Evolutionary conservation across 805 yeast genomes (phyloP).

Genomic region (Komagataella mondaviorum): DNA sequence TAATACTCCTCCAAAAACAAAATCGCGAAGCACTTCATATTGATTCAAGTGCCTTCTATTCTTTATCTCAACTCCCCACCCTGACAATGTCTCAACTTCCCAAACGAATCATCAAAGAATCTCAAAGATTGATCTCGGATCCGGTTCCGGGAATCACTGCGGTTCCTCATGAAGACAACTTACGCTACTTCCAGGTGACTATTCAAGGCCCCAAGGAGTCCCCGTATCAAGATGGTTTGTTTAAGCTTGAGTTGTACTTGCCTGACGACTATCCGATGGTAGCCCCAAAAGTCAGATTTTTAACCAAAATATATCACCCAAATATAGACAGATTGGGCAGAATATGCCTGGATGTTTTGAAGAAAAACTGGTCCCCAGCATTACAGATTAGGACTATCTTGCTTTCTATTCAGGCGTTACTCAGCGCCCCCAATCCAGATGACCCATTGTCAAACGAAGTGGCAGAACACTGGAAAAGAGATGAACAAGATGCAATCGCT

Average conservation of each 20-base stretch:
- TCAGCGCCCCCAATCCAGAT: slow-evolving; percentile 96
- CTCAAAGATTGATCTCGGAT: slow-evolving; percentile 81
- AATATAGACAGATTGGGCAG: slow-evolving; percentile 92
- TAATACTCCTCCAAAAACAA: not conserved
- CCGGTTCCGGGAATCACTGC: slow-evolving; percentile 97
- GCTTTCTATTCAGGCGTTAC: slow-evolving; percentile 80
- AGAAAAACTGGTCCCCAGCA: slow-evolving; percentile 96
- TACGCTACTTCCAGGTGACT: slow-evolving; percentile 84
- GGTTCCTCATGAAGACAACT: slow-evolving; percentile 84
- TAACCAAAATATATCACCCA: slow-evolving; percentile 92
- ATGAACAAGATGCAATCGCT: slow-evolving; percentile 65
- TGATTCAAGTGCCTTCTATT: not conserved
- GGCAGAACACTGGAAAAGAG: slow-evolving; percentile 90
- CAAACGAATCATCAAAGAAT: slow-evolving; percentile 89
- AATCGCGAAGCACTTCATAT: not conserved
- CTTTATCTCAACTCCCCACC: not conserved
- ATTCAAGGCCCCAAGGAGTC: slow-evolving; percentile 86
- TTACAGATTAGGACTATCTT: slow-evolving; percentile 87
- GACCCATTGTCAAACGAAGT: slow-evolving; percentile 98
- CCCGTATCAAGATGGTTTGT: slow-evolving; percentile 76
- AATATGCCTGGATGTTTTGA: slow-evolving; percentile 88
- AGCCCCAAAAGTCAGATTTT: slow-evolving; percentile 89
- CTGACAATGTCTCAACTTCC: slow-evolving; percentile 49
- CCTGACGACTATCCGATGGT: slow-evolving; percentile 99
- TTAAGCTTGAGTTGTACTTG: slow-evolving; percentile 72